Conservation (phyloP, 345 rosid species). For the Anacardium occidentale region DNA sequence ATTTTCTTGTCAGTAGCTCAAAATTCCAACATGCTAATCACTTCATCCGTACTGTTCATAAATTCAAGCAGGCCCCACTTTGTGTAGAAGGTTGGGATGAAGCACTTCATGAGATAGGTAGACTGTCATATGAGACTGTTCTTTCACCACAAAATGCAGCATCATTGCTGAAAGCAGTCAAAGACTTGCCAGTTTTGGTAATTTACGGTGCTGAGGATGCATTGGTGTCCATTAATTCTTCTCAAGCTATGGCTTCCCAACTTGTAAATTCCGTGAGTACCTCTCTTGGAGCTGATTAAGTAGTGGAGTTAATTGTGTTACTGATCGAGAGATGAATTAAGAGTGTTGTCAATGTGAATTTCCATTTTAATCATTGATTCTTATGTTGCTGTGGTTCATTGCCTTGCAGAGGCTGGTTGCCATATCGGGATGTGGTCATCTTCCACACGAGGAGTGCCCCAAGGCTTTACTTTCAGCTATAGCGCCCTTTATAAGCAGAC, state of each 20-base stretch:
- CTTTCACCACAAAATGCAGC: constrained; percentile 59
- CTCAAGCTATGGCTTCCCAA: constrained; percentile 82
- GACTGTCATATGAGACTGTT: constrained; percentile 79
- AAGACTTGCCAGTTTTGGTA: constrained; percentile 69
- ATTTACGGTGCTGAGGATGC: constrained; percentile 87
- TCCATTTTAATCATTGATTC: not conserved
- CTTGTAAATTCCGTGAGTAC: constrained; percentile 87
- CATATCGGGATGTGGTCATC: constrained; percentile 94
- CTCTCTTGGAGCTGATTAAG: not conserved
- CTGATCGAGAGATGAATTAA: too few species aligned
- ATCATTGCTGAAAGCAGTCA: constrained; percentile 61
- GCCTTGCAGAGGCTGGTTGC: constrained; percentile 84
- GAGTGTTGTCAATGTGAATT: not conserved
- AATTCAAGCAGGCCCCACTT: constrained; percentile 62
- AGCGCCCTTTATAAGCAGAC: constrained; percentile 71
- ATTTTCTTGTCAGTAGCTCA: not conserved
- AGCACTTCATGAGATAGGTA: constrained; percentile 89
- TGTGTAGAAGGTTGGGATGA: constrained; percentile 95
- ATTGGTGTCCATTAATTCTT: constrained; percentile 73
- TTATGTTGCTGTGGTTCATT: constrained; percentile 6
- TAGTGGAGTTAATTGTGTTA: too few species aligned
- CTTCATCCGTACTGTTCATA: not conserved
- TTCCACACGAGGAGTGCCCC: constrained; percentile 98
- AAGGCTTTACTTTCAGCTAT: constrained; percentile 84
- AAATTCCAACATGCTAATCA: not conserved